Conservation (phyloP, 2,329 filamentous ascomycete genomes). For the Cladophialophora psammophila region DNA sequence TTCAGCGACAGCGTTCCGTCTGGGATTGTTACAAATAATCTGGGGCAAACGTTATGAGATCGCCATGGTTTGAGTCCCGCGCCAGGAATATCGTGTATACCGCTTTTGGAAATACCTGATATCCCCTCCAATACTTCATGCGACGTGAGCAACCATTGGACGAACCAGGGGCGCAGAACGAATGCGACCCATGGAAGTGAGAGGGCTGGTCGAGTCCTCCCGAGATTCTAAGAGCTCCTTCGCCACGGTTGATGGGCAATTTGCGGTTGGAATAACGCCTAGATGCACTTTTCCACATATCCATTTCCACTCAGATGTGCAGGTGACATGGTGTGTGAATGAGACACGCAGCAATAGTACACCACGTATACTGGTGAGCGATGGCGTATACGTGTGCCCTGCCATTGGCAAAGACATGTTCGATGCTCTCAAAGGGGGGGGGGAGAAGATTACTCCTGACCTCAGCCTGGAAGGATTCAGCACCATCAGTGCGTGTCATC, state of each 20-base stretch:
- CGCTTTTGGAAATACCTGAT: background rate
- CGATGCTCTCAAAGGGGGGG: background rate
- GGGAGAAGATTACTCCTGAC: background rate
- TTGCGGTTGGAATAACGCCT: background rate
- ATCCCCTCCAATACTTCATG: background rate
- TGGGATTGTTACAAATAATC: background rate
- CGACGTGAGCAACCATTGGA: background rate
- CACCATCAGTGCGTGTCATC: background rate
- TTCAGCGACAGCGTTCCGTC: background rate
- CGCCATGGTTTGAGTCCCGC: too few relatives aligned
- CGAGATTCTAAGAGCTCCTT: background rate
- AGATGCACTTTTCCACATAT: background rate
- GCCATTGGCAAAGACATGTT: background rate
- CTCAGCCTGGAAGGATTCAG: slow-evolving; percentile 8
- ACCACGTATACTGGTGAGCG: background rate
- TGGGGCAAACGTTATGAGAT: background rate
- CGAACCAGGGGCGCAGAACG: background rate
- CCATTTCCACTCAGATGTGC: background rate
- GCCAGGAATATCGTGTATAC: background rate
- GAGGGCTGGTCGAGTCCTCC: background rate
- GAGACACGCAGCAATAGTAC: slow-evolving; percentile 3
- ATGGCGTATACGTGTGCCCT: background rate
- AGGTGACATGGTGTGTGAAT: slow-evolving; percentile 10
- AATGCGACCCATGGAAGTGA: background rate
- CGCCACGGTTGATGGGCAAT: background rate